Percentiles rank a stretch among this genome's conserved stretches.
Conservation (phyloP, 805 yeast genomes). For the Teunomyces tritomae region DNA sequence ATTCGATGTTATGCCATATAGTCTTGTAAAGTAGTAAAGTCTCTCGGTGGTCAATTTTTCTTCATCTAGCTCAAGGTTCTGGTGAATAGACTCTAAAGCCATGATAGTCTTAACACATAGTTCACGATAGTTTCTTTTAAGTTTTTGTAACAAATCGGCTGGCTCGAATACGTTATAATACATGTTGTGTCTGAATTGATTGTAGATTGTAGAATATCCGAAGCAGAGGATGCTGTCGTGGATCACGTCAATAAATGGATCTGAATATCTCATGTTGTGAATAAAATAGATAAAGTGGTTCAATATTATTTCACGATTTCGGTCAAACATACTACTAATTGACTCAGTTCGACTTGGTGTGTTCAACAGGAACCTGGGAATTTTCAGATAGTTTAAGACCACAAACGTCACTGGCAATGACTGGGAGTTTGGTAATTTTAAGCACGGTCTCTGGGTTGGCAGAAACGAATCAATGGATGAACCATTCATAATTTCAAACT, state of each 20-base stretch:
- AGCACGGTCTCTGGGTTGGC: not conserved
- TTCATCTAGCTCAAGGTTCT: not conserved
- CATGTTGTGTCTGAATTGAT: constrained; percentile 8
- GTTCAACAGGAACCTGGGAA: not conserved
- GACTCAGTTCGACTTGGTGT: not conserved
- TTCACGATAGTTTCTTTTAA: not conserved
- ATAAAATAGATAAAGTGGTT: constrained; percentile 10
- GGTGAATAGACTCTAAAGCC: not conserved
- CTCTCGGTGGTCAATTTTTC: not conserved
- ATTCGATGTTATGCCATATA: not conserved
- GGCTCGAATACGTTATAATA: not conserved
- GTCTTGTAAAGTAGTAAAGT: not conserved
- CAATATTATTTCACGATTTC: constrained; percentile 2
- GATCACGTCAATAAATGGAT: constrained; percentile 6
- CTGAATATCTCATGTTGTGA: not conserved
- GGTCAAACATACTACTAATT: not conserved
- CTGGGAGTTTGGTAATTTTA: not conserved
- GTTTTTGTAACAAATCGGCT: not conserved
- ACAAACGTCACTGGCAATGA: not conserved
- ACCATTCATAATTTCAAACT: constrained; percentile 14
- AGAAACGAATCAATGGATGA: not conserved
- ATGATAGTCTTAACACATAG: not conserved
- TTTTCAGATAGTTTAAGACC: not conserved
- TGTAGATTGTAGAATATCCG: constrained; percentile 15
- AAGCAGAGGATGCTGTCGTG: constrained; percentile 14